Base-by-base conservation (phyloP, 2,329 filamentous ascomycete species). In the Microsporum ferrugineum region DNA sequence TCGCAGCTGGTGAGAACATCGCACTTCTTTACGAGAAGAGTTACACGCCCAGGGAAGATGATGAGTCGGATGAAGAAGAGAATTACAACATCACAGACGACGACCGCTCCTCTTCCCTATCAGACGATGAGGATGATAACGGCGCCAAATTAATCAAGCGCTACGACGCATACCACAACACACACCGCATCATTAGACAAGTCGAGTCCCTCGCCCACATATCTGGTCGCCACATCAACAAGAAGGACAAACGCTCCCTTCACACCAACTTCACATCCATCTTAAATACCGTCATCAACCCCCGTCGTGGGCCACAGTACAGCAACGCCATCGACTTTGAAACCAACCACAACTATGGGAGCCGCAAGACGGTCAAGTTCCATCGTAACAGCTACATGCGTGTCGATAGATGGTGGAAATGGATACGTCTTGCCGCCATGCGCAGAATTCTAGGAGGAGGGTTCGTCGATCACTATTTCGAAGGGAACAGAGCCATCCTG, bases 11-110 rank as follows among this genome's bases (percentile, higher is more conserved):
- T 2, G 83, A 87, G 69, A 89, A 89, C 71, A 91, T 95, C 62
- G 90, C 90, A 0, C 78, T 95, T 7, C 78, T 95, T 8, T 92
- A 89, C 68, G 91, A 96, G 72, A 87, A 88, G 64, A 83, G 81
- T 62, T 84, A 82, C 71, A 82, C 80, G 0, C 78, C 80, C 39
- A 75, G 77, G 57, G 82, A 84, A 67, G 80, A 82, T 10, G 81
- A 82, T 62, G 82, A 87, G 63, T 63, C 75, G 65, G 61, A 68
- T 5, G 79, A 82, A 45, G 76, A 79, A 1, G 76, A 78, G 4
- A 74, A 71, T 1, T 70, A 70, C n/a, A 73, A 75, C 1, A 71
- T 69, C 4, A 78, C 79, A 39, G 75, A 78, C 2, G 74, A 78
- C 2, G 72, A 77, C 12, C 72, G 72, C 5, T 76, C 75, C 31